Evolutionary conservation across 257 asterid genomes (phyloP).

Genomic region (Penstemon eatonii): DNA sequence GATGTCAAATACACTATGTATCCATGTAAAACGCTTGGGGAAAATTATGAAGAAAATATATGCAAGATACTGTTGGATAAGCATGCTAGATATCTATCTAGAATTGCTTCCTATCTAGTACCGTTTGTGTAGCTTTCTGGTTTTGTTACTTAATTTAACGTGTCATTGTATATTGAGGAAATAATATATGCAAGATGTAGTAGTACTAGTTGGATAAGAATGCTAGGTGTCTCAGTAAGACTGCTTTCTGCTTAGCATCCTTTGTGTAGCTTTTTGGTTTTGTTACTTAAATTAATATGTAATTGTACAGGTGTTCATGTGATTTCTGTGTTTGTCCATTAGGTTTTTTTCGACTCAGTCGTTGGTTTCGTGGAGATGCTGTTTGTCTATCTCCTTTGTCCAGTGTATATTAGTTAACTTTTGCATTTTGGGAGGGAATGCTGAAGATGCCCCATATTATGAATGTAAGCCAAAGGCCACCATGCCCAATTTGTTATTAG

Average conservation of each 20-base stretch:
- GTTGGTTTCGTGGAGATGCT: not conserved
- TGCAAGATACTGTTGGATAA: slow-evolving; percentile 31
- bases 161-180: not conserved
- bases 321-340: slow-evolving; percentile 2
- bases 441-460: slow-evolving; percentile 5
- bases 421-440: not conserved
- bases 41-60: not conserved
- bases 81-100: not conserved
- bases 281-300: not conserved
- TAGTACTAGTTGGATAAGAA: slow-evolving; percentile 30
- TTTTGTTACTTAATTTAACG: not conserved
- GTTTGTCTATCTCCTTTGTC: not conserved
- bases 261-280: slow-evolving; percentile 7
- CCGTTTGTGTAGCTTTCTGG: slow-evolving; percentile 5
- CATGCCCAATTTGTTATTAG: not conserved
- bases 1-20: not conserved
- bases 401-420: not conserved
- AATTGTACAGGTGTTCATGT: not conserved
- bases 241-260: slow-evolving; percentile 18
- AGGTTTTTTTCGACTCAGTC: not conserved
- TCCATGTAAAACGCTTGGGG: no score
- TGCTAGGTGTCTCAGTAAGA: slow-evolving; percentile 2
- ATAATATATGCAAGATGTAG: slow-evolving; percentile 24
- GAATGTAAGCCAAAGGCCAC: not conserved
- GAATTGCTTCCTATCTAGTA: slow-evolving; percentile 20